Base-by-base conservation (phyloP, 768 basidiomycete species). In the Auriscalpium orientale region DNA sequence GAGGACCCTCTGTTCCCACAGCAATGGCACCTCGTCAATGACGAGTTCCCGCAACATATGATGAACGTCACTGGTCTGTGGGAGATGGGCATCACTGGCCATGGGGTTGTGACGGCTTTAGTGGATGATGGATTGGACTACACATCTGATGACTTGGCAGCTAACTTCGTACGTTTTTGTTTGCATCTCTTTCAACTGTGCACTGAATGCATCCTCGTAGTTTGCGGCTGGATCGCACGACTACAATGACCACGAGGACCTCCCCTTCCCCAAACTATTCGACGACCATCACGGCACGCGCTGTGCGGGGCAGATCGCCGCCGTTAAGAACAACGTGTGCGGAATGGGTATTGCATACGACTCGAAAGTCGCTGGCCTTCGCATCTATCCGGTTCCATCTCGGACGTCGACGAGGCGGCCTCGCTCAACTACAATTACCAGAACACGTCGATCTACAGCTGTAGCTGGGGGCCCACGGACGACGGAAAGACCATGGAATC, bases 231-330 rank as follows among this genome's bases (percentile, higher is more conserved):
- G 94, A 57, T 98, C 95, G 0, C 89, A 93, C 67, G 95, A 99
- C 70, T 99, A 93, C 70, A 99, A 99, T 68, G 93, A 95, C 66
- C 93, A 98, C 65, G 83, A 83, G 28, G 75, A 82, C 13, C 76
- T 98, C 7, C 97, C 97, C 10, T 87, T 86, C 36, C 97, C 97
- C 0, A 81, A 85, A 56, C 83, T 95, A 46, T 79, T 77, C 22
- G 95, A 98, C 61, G 97, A 99, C 63, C 91, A 91, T 63, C 97
- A 99, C 66, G 97, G 97, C 11, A 99, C 97, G 0, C 88, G 97
- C 2, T 99, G 97, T 68, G 95, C 95, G 1, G 97, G 97, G 33
- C 95, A 99, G 71, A 83, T 99, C 49, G 94, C 91, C 20, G 97
- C 97, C 1, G 84, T 79, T 13, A 91, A 89, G 67, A 99, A 99